Conservation (phyloP, 2,329 filamentous ascomycete species). For the Microcera coccophila region DNA sequence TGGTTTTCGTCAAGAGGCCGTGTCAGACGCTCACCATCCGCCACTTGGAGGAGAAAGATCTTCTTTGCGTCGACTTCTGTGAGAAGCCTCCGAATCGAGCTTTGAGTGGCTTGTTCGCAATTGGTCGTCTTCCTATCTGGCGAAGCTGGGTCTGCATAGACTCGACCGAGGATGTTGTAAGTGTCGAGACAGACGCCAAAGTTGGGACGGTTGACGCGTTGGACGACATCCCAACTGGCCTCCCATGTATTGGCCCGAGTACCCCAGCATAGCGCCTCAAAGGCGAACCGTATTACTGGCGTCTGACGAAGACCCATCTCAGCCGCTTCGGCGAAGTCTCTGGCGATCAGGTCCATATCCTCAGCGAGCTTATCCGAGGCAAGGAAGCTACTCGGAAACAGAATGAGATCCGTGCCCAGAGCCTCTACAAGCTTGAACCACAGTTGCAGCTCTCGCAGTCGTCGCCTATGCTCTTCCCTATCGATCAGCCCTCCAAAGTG, state of each 20-base stretch:
- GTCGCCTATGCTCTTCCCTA: slow-evolving; percentile 51
- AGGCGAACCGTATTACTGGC: slow-evolving; percentile 63
- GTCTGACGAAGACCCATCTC: slow-evolving; percentile 59
- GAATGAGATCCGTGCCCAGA: slow-evolving; percentile 66
- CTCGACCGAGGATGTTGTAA: slow-evolving; percentile 69
- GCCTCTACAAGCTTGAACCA: slow-evolving; percentile 66
- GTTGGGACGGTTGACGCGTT: slow-evolving; percentile 61
- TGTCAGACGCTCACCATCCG: slow-evolving; percentile 64
- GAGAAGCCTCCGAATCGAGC: slow-evolving; percentile 54
- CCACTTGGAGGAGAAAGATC: slow-evolving; percentile 73
- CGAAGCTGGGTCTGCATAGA: slow-evolving; percentile 65
- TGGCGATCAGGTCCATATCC: slow-evolving; percentile 52
- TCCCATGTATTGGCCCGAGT: slow-evolving; percentile 71
- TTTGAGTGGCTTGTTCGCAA: slow-evolving; percentile 52
- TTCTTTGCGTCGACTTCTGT: slow-evolving; percentile 56
- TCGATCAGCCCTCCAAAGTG: slow-evolving; percentile 73
- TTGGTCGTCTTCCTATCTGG: slow-evolving; percentile 47
- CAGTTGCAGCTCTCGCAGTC: slow-evolving; percentile 59
- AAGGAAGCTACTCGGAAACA: slow-evolving; percentile 70
- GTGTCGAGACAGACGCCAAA: slow-evolving; percentile 76
- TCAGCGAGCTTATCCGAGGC: slow-evolving; percentile 42
- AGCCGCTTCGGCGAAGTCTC: slow-evolving; percentile 61
- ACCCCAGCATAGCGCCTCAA: slow-evolving; percentile 71
- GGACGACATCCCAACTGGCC: slow-evolving; percentile 63
- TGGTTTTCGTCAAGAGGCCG: slow-evolving; percentile 54